These are phyloP conservation scores for Sporisorium graminicola DNA, from an alignment of 1,284 basidiomycete genomes.

Conservation along the genomic window DNA sequence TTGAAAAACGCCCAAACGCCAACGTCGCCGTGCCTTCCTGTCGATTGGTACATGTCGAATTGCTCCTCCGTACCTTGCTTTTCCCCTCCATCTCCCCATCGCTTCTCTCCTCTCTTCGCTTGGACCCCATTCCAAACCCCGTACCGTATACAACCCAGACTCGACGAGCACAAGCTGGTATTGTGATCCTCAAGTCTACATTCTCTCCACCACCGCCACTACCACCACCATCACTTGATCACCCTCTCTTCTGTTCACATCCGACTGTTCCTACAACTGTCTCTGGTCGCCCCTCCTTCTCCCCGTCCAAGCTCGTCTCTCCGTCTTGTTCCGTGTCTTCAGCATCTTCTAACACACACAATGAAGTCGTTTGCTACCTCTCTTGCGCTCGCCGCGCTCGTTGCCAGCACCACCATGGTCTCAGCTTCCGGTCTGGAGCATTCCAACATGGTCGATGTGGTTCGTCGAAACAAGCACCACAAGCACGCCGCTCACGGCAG, in stretches of 20 bases:
- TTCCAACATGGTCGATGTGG: slow-evolving; percentile 23
- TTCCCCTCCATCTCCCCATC: not conserved
- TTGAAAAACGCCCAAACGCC: not conserved
- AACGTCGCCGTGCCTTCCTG: slow-evolving; percentile 4
- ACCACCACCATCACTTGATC: slow-evolving; percentile 3
- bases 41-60: slow-evolving; percentile 25
- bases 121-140: not conserved
- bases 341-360: slow-evolving; percentile 6
- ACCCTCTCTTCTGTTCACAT: not conserved
- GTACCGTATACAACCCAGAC: not conserved
- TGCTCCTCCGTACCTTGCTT: slow-evolving; percentile 2
- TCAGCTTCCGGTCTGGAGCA: slow-evolving; percentile 40
- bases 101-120: not conserved
- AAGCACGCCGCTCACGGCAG: slow-evolving; percentile 19
- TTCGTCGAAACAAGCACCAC: slow-evolving; percentile 35
- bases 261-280: not conserved
- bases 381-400: slow-evolving; percentile 34
- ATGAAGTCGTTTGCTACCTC: slow-evolving; percentile 47
- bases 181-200: slow-evolving; percentile 14
- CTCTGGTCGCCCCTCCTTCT: not conserved
- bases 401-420: slow-evolving; percentile 46
- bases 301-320: not conserved
- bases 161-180: slow-evolving; percentile 28
- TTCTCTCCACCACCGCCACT: slow-evolving; percentile 1
- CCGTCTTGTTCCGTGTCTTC: not conserved